Evolutionary conservation across 768 basidiomycete genomes (phyloP).

Genomic region (Botryobasidium botryosum): DNA sequence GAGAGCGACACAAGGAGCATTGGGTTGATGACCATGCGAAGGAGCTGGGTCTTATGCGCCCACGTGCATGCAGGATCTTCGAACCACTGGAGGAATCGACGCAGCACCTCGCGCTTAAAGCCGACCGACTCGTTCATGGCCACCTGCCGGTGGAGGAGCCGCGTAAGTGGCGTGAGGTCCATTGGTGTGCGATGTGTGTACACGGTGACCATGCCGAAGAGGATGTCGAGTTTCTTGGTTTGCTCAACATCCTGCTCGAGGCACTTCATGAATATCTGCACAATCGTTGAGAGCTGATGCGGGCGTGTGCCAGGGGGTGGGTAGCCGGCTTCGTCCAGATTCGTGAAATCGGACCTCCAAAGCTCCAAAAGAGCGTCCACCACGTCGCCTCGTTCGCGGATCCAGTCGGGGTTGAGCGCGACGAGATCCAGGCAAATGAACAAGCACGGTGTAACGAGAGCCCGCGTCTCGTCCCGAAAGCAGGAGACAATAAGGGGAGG

Average conservation of each 20-base stretch:
- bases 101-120: slow-evolving; percentile 64
- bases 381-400: slow-evolving; percentile 45
- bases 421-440: slow-evolving; percentile 64
- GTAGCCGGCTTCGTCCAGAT: neutral
- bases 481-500: slow-evolving; percentile 34
- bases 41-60: slow-evolving; percentile 47
- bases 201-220: slow-evolving; percentile 74
- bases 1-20: slow-evolving; percentile 63
- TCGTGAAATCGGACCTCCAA: slow-evolving; percentile 40
- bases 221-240: slow-evolving; percentile 64
- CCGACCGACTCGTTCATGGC: slow-evolving; percentile 47
- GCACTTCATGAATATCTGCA: slow-evolving; percentile 44
- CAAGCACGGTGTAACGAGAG: slow-evolving; percentile 49
- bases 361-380: slow-evolving; percentile 54
- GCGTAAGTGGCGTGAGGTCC: slow-evolving; percentile 59
- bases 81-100: slow-evolving; percentile 79
- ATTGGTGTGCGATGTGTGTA: slow-evolving; percentile 68
- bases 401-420: slow-evolving; percentile 48
- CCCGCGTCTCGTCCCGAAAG: slow-evolving; percentile 32
- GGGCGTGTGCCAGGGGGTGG: slow-evolving; percentile 4
- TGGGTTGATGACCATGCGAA: slow-evolving; percentile 74
- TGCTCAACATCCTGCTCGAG: slow-evolving; percentile 35
- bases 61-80: slow-evolving; percentile 42
- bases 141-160: slow-evolving; percentile 77
- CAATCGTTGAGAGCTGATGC: slow-evolving; percentile 13